Percentiles rank a stretch among this genome's conserved stretches.
Evolutionary conservation across 2,329 filamentous ascomycete genomes (phyloP).

Genomic region (Arthrobotrys megalospora): DNA sequence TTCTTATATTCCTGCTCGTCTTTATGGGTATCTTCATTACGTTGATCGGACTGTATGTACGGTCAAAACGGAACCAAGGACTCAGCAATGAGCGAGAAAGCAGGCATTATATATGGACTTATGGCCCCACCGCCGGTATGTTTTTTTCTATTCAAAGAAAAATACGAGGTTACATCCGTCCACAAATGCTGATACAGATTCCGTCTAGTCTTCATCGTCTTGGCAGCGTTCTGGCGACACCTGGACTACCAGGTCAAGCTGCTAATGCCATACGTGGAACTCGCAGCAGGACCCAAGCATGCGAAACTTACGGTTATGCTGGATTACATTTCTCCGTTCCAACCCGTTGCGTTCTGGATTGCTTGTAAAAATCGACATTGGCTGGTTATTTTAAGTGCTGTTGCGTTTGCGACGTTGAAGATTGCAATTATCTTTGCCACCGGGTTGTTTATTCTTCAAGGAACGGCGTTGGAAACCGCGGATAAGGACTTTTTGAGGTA

Average conservation of each 20-base stretch:
- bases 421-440: slow-evolving; percentile 57
- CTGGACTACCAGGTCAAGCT: slow-evolving; percentile 56
- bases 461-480: slow-evolving; percentile 25
- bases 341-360: slow-evolving; percentile 53
- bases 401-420: slow-evolving; percentile 50
- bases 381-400: slow-evolving; percentile 43
- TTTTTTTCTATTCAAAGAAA: slow-evolving; percentile 22
- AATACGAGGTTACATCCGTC: slow-evolving; percentile 52
- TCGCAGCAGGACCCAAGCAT: slow-evolving; percentile 51
- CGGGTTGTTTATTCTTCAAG: slow-evolving; percentile 56
- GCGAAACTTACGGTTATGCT: slow-evolving; percentile 57
- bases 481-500: slow-evolving; percentile 41
- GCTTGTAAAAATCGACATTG: slow-evolving; percentile 60
- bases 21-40: slow-evolving; percentile 55
- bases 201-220: slow-evolving; percentile 51
- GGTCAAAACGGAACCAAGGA: slow-evolving; percentile 46
- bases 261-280: slow-evolving; percentile 57
- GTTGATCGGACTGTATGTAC: slow-evolving; percentile 55
- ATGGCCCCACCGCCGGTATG: slow-evolving; percentile 57
- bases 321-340: slow-evolving; percentile 61
- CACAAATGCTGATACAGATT: slow-evolving; percentile 24
- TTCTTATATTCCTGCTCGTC: slow-evolving; percentile 45
- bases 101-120: slow-evolving; percentile 59
- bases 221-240: slow-evolving; percentile 60
- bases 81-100: slow-evolving; percentile 56